Base-by-base conservation (phyloP, 148 eudicot species). In the Chenopodium quinoa region DNA sequence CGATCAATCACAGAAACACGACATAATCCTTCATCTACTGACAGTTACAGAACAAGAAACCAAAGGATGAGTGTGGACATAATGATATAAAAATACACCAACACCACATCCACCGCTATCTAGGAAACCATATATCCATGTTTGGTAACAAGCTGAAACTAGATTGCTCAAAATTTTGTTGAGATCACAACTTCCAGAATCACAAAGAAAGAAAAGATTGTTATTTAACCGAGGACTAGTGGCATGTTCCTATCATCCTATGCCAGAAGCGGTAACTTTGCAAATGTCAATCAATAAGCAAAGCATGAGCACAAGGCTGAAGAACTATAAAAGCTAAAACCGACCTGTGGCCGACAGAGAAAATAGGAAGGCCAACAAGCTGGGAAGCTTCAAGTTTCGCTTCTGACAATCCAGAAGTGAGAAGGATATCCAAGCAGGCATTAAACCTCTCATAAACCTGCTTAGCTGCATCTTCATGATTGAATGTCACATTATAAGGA, bases 311-410 rank as follows among this genome's bases (percentile, higher is more conserved):
- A 52, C 4, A 66, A 40, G 7, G 63, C 1, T 13, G 60, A 70
- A 54, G 71, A 73, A 83, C 63, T 19, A 16, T 17, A 50, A 72
- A 9, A 40, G 69, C n/a, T 46, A 70, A 37, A 40, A 82, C 85
- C 67, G 34, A 96, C 99, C 99, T 96, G 84, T 96, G 99, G 77
- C 99, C 99, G 78, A 94, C 97, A 25, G 94, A 96, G 83, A 92
- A 96, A 79, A 92, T 81, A 34, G 99, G 99, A 85, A 96, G 97
- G 80, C 84, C 85, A 84, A 81, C 88, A 46, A 96, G 86, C 58
- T 91, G 91, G 62, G 89, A 71, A 40, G 90, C 87, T 16, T 90
- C 79, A 29, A 96, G 79, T 66, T 78, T 87, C 27, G 78, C 86
- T 40, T 88, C 87, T 13, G 98, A 91, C 82, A 94, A 86, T 63